Evolutionary conservation across 2,329 filamentous ascomycete species (phyloP), one percentile per base, ranked within the genome.

Genomic region (Lojkania enalia): DNA sequence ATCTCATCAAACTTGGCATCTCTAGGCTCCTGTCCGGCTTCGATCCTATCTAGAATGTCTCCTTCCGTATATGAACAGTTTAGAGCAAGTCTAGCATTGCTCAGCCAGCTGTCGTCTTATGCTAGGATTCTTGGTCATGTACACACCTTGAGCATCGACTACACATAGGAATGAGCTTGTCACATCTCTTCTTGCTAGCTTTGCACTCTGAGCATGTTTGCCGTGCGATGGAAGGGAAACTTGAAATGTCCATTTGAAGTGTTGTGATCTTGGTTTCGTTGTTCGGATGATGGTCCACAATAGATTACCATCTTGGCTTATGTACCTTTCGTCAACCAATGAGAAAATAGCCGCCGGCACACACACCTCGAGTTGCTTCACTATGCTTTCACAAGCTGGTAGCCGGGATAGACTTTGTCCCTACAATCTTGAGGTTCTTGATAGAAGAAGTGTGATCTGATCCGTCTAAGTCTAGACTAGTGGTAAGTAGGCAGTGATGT

Each of bases 141-240:
- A 3, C 3, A 14, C 48, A 55, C 54, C 54, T 55, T 31, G 25
- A 16, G 38, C 54, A 57, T 15, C 54, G 44, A 21, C 44, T 38
- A 31, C 54, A 57, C 21, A 20, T 39, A 2, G 54, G 52, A 5
- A 49, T 18, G 5, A 43, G 2, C 30, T 54, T 57, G 46, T 57
- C 49, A 35, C 54, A 57, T 44, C 51, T 53, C 42, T 57, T 57
- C 35, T 57, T 57, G 38, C 45, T 51, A 14, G 45, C 19, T 35
- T 55, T 51, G 31, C 54, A 57, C 25, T 53, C 49, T 7, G 23
- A 7, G 44, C 54, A 57, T 9, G 48, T 57, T 21, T 42, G 29
- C 20, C 37, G 35, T 7, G 52, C 52, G n/a, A 16, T 12, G n/a
- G 16, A 29, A 6, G 25, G 18, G n/a, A 5, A 20, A 18, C 4